These are phyloP conservation scores for Sonneratia alba DNA, from an alignment of 345 rosid species.

Conservation along the genomic window DNA sequence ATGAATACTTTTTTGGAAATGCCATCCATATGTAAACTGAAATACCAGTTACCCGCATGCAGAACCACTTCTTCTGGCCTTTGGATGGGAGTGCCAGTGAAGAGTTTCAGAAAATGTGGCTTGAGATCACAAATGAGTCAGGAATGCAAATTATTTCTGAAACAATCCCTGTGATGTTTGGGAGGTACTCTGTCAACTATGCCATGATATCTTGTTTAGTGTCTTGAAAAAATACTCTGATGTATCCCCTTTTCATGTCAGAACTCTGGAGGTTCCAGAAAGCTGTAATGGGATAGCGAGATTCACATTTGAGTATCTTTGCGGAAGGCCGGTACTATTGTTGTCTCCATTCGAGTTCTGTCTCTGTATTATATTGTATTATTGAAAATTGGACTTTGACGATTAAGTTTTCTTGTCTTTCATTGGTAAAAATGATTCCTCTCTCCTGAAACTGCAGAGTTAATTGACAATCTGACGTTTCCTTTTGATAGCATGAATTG, in stretches of 20 bases:
- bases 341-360: not conserved
- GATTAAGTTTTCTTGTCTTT: not conserved
- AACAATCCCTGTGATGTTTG: slow-evolving; percentile 80
- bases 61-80: slow-evolving; percentile 83
- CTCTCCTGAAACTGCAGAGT: not conserved
- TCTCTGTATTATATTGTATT: not conserved
- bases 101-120: slow-evolving; percentile 66
- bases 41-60: slow-evolving; percentile 18
- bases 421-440: not conserved
- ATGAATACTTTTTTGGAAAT: not conserved
- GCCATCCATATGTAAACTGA: slow-evolving; percentile 3
- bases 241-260: slow-evolving; percentile 20
- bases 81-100: slow-evolving; percentile 27
- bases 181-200: slow-evolving; percentile 46
- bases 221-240: not conserved
- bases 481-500: not conserved
- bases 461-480: not conserved
- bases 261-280: slow-evolving; percentile 64
- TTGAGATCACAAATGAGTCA: slow-evolving; percentile 40
- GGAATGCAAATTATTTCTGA: slow-evolving; percentile 52
- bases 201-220: not conserved
- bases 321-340: slow-evolving; percentile 59
- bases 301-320: slow-evolving; percentile 73
- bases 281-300: slow-evolving; percentile 80
- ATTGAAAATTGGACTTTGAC: not conserved